phyloP scores from a whole-genome alignment of 129 eudicot species.

The Chrysanthemum makinoi region DNA sequence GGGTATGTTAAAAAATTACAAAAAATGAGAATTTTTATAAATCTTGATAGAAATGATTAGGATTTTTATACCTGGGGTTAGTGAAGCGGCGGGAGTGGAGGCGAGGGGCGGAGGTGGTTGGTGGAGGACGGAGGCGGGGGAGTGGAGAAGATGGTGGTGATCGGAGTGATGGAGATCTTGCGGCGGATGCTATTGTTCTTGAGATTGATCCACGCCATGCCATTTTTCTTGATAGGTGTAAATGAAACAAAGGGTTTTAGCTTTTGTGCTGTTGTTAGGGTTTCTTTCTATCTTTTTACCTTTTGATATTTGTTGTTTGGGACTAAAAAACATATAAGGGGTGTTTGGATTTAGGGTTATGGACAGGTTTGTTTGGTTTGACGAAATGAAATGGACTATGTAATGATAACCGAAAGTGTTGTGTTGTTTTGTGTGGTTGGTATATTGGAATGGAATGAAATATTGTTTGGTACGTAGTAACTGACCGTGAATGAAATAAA shows the following conservation, averaged over 20 bases:
- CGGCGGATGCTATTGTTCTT: slow-evolving; percentile 67
- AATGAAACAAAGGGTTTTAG: slow-evolving; percentile 20
- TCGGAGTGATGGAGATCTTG: slow-evolving; percentile 61
- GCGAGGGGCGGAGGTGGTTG: slow-evolving; percentile 51
- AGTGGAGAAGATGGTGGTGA: slow-evolving; percentile 57
- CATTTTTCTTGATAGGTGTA: slow-evolving; percentile 32
- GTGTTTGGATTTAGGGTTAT: too few relatives aligned
- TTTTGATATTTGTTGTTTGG: too few relatives aligned
- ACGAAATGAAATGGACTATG: too few relatives aligned
- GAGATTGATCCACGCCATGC: slow-evolving; percentile 89
- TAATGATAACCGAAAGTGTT: too few relatives aligned
- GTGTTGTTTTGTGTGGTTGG: too few relatives aligned
- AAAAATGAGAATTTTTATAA: too few relatives aligned
- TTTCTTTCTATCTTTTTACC: slow-evolving; percentile 18
- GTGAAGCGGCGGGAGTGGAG: slow-evolving; percentile 56
- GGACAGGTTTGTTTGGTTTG: too few relatives aligned
- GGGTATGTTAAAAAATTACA: too few relatives aligned
- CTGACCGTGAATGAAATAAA: too few relatives aligned
- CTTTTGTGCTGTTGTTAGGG: slow-evolving; percentile 13
- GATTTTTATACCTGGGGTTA: slow-evolving; percentile 54
- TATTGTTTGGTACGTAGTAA: too few relatives aligned
- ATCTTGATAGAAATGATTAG: background rate
- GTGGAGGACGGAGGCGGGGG: slow-evolving; percentile 57
- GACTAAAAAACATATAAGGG: background rate
- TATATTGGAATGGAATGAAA: too few relatives aligned